These are phyloP conservation scores for Candida hungchunana DNA, from an alignment of 805 yeast species.

Conservation along the genomic window DNA sequence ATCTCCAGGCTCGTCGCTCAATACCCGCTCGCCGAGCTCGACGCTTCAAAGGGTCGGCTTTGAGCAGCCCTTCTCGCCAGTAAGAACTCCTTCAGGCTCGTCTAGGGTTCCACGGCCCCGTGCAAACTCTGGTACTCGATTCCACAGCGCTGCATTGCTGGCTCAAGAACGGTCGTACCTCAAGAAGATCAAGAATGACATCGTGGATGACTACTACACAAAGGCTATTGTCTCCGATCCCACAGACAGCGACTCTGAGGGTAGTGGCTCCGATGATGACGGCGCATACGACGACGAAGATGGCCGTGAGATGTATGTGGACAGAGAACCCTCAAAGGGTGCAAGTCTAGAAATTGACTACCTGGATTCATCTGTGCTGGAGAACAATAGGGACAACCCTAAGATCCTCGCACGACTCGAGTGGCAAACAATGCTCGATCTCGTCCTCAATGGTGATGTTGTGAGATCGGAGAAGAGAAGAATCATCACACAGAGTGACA, in stretches of 20 bases:
- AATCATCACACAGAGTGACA: constrained; percentile 51
- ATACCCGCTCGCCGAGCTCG: constrained; percentile 17
- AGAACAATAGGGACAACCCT: constrained; percentile 28
- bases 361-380: constrained; percentile 19
- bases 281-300: constrained; percentile 27
- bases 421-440: constrained; percentile 92
- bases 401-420: constrained; percentile 71
- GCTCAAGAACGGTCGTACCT: constrained; percentile 66
- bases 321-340: constrained; percentile 28
- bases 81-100: constrained; percentile 24
- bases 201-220: constrained; percentile 67
- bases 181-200: constrained; percentile 55
- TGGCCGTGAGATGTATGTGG: constrained; percentile 11
- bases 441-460: constrained; percentile 93
- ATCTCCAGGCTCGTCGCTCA: constrained; percentile 20
- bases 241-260: constrained; percentile 32
- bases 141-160: constrained; percentile 27
- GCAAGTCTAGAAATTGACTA: constrained; percentile 46
- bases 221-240: constrained; percentile 52
- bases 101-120: constrained; percentile 19
- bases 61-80: constrained; percentile 23
- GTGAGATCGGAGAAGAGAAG: constrained; percentile 85
- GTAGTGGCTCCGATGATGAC: constrained; percentile 21
- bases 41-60: constrained; percentile 18
- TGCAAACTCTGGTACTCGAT: constrained; percentile 19